Percentiles rank a stretch among this genome's conserved stretches.
Conservation (phyloP, 2,329 filamentous ascomycete genomes). For the Exophiala sp. region DNA sequence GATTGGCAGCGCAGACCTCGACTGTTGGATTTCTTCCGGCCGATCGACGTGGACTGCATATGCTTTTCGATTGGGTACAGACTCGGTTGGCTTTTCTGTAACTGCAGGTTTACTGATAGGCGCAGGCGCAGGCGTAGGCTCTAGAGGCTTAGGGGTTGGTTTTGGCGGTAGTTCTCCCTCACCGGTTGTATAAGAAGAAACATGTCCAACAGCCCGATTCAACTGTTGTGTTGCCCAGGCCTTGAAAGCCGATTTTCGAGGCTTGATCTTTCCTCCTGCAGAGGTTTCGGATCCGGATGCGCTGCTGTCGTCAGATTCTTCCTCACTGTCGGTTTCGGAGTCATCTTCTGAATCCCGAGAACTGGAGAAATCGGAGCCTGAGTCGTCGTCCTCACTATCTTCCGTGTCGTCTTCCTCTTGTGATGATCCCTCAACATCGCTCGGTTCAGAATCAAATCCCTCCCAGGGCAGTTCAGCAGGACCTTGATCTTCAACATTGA, state of each 20-base stretch:
- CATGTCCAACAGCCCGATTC: constrained; percentile 72
- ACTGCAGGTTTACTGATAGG: constrained; percentile 2
- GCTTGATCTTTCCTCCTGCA: constrained; percentile 38
- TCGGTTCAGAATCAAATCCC: constrained; percentile 42
- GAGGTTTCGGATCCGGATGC: constrained; percentile 33
- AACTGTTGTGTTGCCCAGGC: constrained; percentile 83
- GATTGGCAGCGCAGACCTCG: constrained; percentile 74
- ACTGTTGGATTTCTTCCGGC: constrained; percentile 66
- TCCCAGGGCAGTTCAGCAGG: constrained; percentile 41
- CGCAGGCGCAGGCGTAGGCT: constrained; percentile 4
- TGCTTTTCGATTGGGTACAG: constrained; percentile 53
- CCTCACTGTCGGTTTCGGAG: constrained; percentile 9
- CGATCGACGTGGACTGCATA: constrained; percentile 69
- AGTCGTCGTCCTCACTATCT: constrained; percentile 30
- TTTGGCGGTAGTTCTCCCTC: constrained; percentile 37
- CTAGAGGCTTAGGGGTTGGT: neutral
- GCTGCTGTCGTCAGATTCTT: constrained; percentile 29
- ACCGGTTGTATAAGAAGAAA: constrained; percentile 35
- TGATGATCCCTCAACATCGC: constrained; percentile 26
- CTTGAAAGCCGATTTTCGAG: constrained; percentile 69
- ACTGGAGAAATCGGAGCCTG: constrained; percentile 12
- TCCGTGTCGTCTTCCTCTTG: constrained; percentile 29
- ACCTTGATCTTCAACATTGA: constrained; percentile 18
- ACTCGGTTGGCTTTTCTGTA: neutral
- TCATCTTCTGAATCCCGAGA: neutral